phyloP scores from a whole-genome alignment of 495 filamentous ascomycete genomes.

The Aspergillus baeticus region DNA sequence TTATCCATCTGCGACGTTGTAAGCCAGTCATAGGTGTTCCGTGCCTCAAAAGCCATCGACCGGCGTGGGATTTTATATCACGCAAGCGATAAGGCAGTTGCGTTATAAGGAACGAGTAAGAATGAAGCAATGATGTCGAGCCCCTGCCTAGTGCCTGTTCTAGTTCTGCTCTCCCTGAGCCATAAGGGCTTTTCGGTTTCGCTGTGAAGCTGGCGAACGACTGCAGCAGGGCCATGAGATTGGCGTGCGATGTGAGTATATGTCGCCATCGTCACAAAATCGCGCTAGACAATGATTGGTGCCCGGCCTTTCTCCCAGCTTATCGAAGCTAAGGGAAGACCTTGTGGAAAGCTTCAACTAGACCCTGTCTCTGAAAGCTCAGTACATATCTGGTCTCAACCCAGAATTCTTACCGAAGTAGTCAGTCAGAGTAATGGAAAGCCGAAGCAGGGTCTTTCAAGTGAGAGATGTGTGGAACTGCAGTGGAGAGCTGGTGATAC shows the following conservation, averaged over 20 bases:
- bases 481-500: neutral
- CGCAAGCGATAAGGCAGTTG: slow-evolving; percentile 17
- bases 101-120: slow-evolving; percentile 22
- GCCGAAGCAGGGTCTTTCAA: no score
- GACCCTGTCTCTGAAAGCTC: no score
- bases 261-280: slow-evolving; percentile 24
- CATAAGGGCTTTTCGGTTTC: neutral
- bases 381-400: no score
- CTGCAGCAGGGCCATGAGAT: neutral
- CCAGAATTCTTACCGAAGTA: no score
- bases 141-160: slow-evolving; percentile 4
- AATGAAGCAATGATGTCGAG: neutral
- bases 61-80: slow-evolving; percentile 11
- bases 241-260: slow-evolving; percentile 18
- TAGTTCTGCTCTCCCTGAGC: neutral
- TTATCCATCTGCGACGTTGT: neutral
- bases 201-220: neutral
- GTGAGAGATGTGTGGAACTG: no score
- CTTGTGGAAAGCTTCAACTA: neutral
- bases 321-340: neutral
- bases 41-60: neutral
- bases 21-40: neutral
- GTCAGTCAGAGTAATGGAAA: no score
- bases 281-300: slow-evolving; percentile 9
- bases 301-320: neutral